Base-by-base conservation (phyloP, 495 filamentous ascomycete genomes). In the Penicillium verhagenii region DNA sequence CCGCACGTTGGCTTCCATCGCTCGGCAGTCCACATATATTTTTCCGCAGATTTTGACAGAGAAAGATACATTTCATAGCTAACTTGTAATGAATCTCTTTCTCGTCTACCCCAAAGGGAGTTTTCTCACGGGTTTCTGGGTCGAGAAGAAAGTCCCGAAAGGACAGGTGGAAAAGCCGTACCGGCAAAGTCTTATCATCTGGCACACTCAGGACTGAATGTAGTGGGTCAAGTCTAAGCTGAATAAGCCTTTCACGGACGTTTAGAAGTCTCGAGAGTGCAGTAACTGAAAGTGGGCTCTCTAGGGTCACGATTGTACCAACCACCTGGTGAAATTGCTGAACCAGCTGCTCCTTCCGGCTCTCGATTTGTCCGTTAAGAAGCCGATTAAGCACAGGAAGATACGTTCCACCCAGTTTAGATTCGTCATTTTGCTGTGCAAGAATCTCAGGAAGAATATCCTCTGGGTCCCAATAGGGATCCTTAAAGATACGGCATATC, bases 21-120 rank as follows among this genome's bases (percentile, higher is more conserved):
- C 47, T 45, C 51, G 47, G 16, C 24, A 76, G 48, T 19, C 51
- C 47, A 49, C 73, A 79, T 14, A 79, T 76, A 60, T 81, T 59
- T 38, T 65, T 18, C 24, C 55, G 40, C 6, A 75, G 60, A n/a
- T 51, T 37, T 19, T 43, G 37, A n/a, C n/a, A n/a, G 31, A 60
- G 69, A 6, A 65, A 13, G 39, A 79, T 54, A 52, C 63, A 76
- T 3, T 39, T 20, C 25, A 1, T 50, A 1, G 52, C 10, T 14
- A 64, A 26, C 9, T 1, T 20, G 9, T 59, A 14, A 19, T 52
- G 38, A 6, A n/a, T 51, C n/a, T 55, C 25, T 31, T 9, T 33
- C 19, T 43, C 11, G 11, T 57, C 23, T 38, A 64, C 13, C 63
- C 42, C 9, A 57, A 62, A 60, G 43, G 61, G 47, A 16, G 52